A percentile compares a stretch with the other conserved stretches of the same genome.
Evolutionary conservation across 2,329 filamentous ascomycete genomes (phyloP).

Genomic region (Talaromyces sp.): DNA sequence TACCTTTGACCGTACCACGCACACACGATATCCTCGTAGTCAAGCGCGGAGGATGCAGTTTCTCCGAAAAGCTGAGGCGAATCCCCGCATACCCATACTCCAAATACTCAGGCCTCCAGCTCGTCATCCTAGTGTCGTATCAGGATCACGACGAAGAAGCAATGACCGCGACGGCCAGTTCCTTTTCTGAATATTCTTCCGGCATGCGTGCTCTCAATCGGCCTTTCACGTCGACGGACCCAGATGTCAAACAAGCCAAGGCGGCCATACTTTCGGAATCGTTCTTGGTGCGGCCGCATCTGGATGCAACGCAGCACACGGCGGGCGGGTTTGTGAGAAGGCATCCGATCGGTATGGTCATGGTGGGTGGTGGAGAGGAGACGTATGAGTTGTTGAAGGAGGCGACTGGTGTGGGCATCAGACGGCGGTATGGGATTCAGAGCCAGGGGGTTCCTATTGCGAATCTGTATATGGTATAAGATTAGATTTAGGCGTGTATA

Average conservation of each 20-base stretch:
- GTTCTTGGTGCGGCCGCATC: conserved; percentile 58
- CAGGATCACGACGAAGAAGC: conserved; percentile 39
- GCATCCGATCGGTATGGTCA: conserved; percentile 73
- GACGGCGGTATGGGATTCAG: conserved; percentile 72
- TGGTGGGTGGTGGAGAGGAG: conserved; percentile 68
- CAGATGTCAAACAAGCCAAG: conserved; percentile 22
- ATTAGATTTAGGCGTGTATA: not conserved
- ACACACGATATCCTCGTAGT: conserved; percentile 74
- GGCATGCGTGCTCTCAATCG: not conserved
- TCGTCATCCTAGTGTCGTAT: conserved; percentile 72
- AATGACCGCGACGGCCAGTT: conserved; percentile 11
- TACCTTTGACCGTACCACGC: conserved; percentile 49
- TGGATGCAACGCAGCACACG: conserved; percentile 70
- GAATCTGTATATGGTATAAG: conserved; percentile 66
- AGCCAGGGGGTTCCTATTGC: conserved; percentile 74
- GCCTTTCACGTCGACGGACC: conserved; percentile 18
- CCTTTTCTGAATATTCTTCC: not conserved
- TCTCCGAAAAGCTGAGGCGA: conserved; percentile 74
- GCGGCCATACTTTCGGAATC: conserved; percentile 32
- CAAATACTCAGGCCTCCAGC: conserved; percentile 52
- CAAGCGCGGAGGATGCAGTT: conserved; percentile 76
- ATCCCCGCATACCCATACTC: conserved; percentile 72
- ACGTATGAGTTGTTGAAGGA: conserved; percentile 59
- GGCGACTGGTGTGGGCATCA: conserved; percentile 66
- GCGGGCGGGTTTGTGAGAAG: conserved; percentile 63